Base-by-base conservation (phyloP, 2,329 filamentous ascomycete genomes). In the Leptosphaerulina australis region DNA sequence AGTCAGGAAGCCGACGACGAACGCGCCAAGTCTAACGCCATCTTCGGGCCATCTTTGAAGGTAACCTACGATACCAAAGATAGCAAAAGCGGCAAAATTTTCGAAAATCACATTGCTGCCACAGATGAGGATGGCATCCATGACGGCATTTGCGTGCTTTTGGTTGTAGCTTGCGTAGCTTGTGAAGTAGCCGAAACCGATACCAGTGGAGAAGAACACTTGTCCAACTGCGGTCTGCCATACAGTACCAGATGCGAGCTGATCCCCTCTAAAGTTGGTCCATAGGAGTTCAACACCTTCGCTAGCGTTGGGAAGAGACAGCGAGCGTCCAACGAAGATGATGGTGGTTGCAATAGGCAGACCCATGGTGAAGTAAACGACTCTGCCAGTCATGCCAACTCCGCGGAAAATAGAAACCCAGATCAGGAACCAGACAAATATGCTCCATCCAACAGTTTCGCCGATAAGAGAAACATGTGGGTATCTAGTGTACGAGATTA, bases 281-380 rank as follows among this genome's bases (percentile, higher is more conserved):
- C 73, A 79, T n/a, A 76, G 59, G 0, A 83, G 72, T 48, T 73
- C 77, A 25, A 84, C 72, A 5, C 82, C 82, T 20, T 76, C 76
- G 1, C 74, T 61, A 0, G 82, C 82, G 58, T 84, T 83, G 0
- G 78, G 75, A 0, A 84, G 78, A 0, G 82, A 83, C 1, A 79
- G 64, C 0, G 79, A 75, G 2, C 82, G 77, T 14, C 80, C 82
- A 36, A 84, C 76, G 20, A 84, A 74, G 45, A 84, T 77, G 53
- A 84, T 75, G 2, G 79, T 83, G 11, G 81, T 79, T 50, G 82
- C 70, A 39, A 84, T 82, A 0, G 82, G 82, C 4, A 84, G 63
- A 1, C 81, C 81, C 81, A 84, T 84, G n/a, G 81, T 84, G 66
- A 82, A 82, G 69, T 84, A 84, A 4, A 83, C 81, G 8, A 83